A percentile compares a stretch with the other conserved stretches of the same genome.
Conservation (phyloP, 73 alveolate genomes). For the Paramecium biaurelia region DNA sequence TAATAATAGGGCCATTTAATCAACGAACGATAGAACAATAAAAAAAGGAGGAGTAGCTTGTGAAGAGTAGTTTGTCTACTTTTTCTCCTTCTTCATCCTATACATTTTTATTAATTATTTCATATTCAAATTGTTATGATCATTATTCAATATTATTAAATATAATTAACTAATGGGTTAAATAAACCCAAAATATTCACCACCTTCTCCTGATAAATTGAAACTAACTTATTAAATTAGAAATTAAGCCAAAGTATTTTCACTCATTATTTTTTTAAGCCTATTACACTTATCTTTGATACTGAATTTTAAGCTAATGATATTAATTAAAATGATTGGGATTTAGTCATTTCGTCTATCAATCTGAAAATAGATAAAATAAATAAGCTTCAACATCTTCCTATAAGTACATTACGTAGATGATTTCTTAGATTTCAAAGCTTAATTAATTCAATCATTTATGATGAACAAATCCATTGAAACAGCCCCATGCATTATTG, state of each 20-base stretch:
- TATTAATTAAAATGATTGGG: background rate
- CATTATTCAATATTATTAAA: background rate
- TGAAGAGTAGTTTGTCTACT: constrained; percentile 63
- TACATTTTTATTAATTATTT: constrained; percentile 62
- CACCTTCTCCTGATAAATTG: background rate
- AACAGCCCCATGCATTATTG: background rate
- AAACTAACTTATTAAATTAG: background rate
- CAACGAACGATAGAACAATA: constrained; percentile 51
- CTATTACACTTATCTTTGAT: background rate
- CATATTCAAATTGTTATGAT: constrained; percentile 61
- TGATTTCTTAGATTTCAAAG: background rate
- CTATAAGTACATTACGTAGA: background rate
- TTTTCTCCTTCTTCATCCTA: constrained; percentile 65
- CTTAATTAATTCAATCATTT: background rate
- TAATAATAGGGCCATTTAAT: constrained; percentile 35
- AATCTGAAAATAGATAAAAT: constrained; percentile 4
- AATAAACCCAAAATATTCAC: constrained; percentile 12
- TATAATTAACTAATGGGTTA: background rate
- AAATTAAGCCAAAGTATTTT: background rate
- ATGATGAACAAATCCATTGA: background rate
- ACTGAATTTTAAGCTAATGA: background rate
- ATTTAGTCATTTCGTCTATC: background rate
- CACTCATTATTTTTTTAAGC: background rate
- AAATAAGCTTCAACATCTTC: background rate
- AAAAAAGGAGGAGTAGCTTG: constrained; percentile 58